Percentiles rank a stretch among this genome's conserved stretches.
These are phyloP conservation scores for Gossypium lobatum DNA, from an alignment of 441 rosid species.

Conservation along the genomic window DNA sequence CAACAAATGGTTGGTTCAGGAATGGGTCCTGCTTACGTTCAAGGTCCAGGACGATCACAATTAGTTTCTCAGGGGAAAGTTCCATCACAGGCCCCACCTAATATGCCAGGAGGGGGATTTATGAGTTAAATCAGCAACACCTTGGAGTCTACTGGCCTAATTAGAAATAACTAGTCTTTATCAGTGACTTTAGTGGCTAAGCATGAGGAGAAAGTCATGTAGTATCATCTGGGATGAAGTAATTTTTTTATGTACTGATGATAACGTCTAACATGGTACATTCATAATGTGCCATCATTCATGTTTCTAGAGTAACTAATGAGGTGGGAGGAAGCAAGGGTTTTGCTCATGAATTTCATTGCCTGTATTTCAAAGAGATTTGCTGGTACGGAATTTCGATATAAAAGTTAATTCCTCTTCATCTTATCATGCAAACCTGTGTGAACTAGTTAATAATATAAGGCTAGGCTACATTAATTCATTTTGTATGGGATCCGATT, in stretches of 20 bases:
- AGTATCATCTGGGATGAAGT: not conserved
- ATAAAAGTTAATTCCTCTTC: not conserved
- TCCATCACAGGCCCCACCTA: constrained; percentile 63
- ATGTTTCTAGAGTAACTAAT: not conserved
- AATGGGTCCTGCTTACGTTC: constrained; percentile 70
- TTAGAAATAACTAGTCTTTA: not conserved
- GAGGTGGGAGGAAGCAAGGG: not conserved
- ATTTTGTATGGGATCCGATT: not conserved
- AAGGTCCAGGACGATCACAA: constrained; percentile 59
- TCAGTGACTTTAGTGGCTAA: not conserved
- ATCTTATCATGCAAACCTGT: not conserved
- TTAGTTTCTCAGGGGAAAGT: constrained; percentile 60
- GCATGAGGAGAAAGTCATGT: not conserved
- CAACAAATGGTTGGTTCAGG: constrained; percentile 80
- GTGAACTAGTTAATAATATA: not conserved
- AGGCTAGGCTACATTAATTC: not conserved
- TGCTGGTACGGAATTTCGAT: not conserved
- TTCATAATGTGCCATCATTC: not conserved
- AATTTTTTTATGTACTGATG: not conserved
- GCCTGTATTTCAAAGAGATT: not conserved
- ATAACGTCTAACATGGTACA: not conserved
- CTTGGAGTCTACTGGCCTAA: not conserved
- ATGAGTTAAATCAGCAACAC: constrained; percentile 32
- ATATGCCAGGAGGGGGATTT: constrained; percentile 68
- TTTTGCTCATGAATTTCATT: not conserved